Conservation (phyloP, 2,329 filamentous ascomycete species). For the Thielaviopsis punctulata region DNA sequence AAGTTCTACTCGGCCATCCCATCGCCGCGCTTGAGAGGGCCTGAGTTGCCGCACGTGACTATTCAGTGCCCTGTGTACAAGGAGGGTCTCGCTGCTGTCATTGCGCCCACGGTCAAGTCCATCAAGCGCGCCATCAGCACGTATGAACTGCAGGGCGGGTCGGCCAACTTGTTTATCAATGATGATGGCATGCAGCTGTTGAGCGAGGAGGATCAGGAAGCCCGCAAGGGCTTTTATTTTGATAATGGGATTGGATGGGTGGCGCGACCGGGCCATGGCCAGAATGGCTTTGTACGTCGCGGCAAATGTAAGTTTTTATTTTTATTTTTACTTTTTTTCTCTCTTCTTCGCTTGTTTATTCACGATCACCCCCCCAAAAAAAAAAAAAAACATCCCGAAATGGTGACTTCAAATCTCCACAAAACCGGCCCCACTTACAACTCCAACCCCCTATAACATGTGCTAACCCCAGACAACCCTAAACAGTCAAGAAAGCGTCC, state of each 20-base stretch:
- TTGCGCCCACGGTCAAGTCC: slow-evolving; percentile 59
- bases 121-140: slow-evolving; percentile 63
- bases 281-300: slow-evolving; percentile 42
- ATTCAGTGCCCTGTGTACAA: slow-evolving; percentile 84
- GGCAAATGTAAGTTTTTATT: slow-evolving; percentile 31
- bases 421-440: not conserved
- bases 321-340: not conserved
- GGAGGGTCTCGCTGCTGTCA: slow-evolving; percentile 59
- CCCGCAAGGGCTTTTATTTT: slow-evolving; percentile 50
- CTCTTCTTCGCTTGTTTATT: not conserved
- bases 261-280: slow-evolving; percentile 45
- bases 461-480: not conserved
- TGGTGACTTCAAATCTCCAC: too few relatives aligned
- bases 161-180: slow-evolving; percentile 61
- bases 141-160: slow-evolving; percentile 62
- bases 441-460: not conserved
- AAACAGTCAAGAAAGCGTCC: slow-evolving; percentile 43
- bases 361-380: too few relatives aligned
- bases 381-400: too few relatives aligned
- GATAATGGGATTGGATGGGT: slow-evolving; percentile 56
- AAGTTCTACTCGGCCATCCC: slow-evolving; percentile 66
- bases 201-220: slow-evolving; percentile 40
- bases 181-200: slow-evolving; percentile 58
- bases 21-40: slow-evolving; percentile 40
- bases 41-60: slow-evolving; percentile 52